Base-by-base conservation (phyloP, 768 basidiomycete species). In the Boletus rex-veris region DNA sequence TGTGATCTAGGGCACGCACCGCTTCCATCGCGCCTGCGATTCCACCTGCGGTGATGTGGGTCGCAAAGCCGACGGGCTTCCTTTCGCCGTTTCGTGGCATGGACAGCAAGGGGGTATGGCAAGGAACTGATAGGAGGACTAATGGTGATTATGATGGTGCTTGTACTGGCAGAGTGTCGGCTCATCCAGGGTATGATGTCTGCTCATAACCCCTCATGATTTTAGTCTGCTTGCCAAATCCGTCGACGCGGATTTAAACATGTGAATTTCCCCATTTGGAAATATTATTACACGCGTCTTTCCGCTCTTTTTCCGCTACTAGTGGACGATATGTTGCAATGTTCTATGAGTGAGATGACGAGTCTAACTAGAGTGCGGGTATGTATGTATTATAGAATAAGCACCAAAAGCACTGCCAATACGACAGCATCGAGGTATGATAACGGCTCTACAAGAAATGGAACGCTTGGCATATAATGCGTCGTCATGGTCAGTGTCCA, bases 1-100 rank as follows among this genome's bases (percentile, higher is more conserved):
- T 48, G 52, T 7, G 40, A 36, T 7, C 6, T 6, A 31, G 39
- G 35, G 36, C 14, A 50, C 87, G 62, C 54, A 92, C 86, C 51
- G 96, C 95, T 75, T 98, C 95, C 71, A 92, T 91, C 45, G 87
- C 87, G 42, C 96, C 96, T 24, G 94, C 96, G 21, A 90, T 83
- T 18, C 97, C 97, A 55, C 97, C 97, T 37, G 96, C 97, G 28
- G 88, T 88, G 68, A 98, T 83, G 69, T 99, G 95, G 39, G 83
- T 91, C 16, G 90, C 89, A 62, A 92, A 90, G 33, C 86, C 85
- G 10, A 92, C 85, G 18, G 87, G 85, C 65, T 86, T 89, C 76
- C 85, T 88, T 69, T 80, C 82, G 37, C 73, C 67, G 55, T 74
- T 75, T 60, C 80, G 74, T 56, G 84, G 77, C 83, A 84, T 85